Percentiles rank a stretch among this genome's conserved stretches.
These are phyloP conservation scores for Ophiocordyceps camponoti-saundersi DNA, from an alignment of 2,329 filamentous ascomycete genomes.

Conservation along the genomic window DNA sequence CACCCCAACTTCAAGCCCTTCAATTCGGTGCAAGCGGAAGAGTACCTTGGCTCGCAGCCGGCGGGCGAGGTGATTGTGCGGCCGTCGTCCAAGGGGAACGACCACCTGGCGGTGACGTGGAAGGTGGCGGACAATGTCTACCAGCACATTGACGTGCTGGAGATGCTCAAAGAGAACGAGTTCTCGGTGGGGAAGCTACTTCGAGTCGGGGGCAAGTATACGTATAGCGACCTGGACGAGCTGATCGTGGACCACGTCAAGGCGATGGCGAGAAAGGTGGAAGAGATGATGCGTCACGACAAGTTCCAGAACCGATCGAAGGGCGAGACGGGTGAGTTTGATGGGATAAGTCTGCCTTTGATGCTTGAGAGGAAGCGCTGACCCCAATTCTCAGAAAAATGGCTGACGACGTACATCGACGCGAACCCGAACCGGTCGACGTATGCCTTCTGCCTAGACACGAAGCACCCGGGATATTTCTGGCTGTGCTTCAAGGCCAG, in stretches of 20 bases:
- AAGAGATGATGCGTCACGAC: conserved; percentile 87
- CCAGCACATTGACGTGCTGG: conserved; percentile 92
- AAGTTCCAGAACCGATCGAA: conserved; percentile 77
- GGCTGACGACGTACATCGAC: conserved; percentile 89
- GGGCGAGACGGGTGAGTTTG: conserved; percentile 62
- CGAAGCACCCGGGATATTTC: conserved; percentile 87
- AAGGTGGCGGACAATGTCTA: conserved; percentile 94
- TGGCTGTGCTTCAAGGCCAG: conserved; percentile 92
- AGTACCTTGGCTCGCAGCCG: conserved; percentile 74
- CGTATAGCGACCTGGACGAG: conserved; percentile 91
- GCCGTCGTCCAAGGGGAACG: conserved; percentile 84
- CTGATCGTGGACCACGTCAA: conserved; percentile 94
- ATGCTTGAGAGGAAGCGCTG: conserved; percentile 2
- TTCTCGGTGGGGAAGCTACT: conserved; percentile 81
- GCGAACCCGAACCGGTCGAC: conserved; percentile 88
- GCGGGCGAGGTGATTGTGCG: conserved; percentile 87
- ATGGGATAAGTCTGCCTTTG: not conserved
- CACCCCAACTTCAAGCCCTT: conserved; percentile 91
- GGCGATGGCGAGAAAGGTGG: conserved; percentile 93
- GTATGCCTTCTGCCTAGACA: conserved; percentile 91
- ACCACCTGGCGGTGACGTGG: conserved; percentile 94
- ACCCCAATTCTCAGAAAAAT: conserved; percentile 49
- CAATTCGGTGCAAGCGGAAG: conserved; percentile 81
- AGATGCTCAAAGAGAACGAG: conserved; percentile 92
- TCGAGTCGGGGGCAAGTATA: conserved; percentile 74